Conservation (phyloP, 257 asterid genomes). For the Ophiorrhiza pumila region DNA sequence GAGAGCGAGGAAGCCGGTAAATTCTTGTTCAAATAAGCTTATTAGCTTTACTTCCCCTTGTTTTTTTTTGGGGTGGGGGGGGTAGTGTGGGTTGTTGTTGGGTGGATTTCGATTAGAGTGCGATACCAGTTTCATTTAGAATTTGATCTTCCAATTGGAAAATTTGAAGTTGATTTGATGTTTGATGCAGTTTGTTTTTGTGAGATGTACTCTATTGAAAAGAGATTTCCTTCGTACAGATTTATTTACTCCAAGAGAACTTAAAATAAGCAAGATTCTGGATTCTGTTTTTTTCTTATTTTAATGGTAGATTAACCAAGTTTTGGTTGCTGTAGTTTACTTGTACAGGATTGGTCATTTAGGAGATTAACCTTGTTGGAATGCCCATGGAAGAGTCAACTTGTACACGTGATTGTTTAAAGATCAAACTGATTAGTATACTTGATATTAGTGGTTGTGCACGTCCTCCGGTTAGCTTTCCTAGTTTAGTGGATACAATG, state of each 20-base stretch:
- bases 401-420: not conserved
- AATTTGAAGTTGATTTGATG: not conserved
- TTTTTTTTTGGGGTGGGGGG: too few species aligned
- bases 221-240: not conserved
- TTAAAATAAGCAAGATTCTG: not conserved
- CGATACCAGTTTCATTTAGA: not conserved
- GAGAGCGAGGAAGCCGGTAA: conserved; percentile 69
- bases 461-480: not conserved
- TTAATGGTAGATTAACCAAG: too few species aligned
- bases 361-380: too few species aligned
- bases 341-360: too few species aligned
- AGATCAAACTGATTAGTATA: not conserved
- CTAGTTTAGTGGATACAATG: not conserved
- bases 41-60: not conserved
- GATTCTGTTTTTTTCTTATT: too few species aligned
- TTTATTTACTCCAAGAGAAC: not conserved
- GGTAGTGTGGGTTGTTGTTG: too few species aligned
- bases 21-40: not conserved
- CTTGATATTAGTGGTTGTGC: not conserved
- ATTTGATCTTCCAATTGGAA: not conserved
- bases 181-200: not conserved
- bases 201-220: not conserved
- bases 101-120: not conserved
- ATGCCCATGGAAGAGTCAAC: too few species aligned
- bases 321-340: too few species aligned